Base-by-base conservation (phyloP, 257 asterid species). In the Nyctanthes arbortristis region DNA sequence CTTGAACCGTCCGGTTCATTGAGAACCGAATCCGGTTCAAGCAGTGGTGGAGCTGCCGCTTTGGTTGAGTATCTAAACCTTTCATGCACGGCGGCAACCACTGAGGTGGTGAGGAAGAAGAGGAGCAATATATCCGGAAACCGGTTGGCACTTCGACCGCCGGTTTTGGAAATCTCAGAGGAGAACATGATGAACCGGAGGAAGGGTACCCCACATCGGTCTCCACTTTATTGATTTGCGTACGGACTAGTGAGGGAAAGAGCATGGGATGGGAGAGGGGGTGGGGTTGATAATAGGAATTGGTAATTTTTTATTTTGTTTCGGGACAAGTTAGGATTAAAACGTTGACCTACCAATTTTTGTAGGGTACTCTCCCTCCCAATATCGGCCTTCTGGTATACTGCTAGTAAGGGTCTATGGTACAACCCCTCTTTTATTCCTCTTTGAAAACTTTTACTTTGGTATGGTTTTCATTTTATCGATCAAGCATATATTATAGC, bases 11-110 rank as follows among this genome's bases (percentile, higher is more conserved):
- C 74, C 45, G 85, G 78, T 47, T 88, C 90, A 0, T 4, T 45
- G 16, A 52, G 76, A 57, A 79, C 93, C 0, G 96, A 86, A 12
- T 85, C 97, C 61, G 87, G 84, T 30, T 82, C 92, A 1, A 80
- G 83, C n/a, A n/a, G n/a, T 43, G 71, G 85, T 3, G 79, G 80
- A 2, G 78, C 57, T 1, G 72, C 61, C 1, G 85, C 79, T 6
- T 71, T 68, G 2, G 33, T 31, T 0, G 87, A 79, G 3, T 81
- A 78, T 45, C 10, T 54, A 16, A 61, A 33, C 1, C 69, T 74
- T 10, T 78, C 73, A 16, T 79, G 82, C n/a, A 76, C 84, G 1
- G 85, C 85, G 9, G 66, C n/a, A n/a, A n/a, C 85, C 1, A 77
- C 81, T 0, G 83, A 82, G n/a, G 47, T 74, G 6, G 77, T 47